Percentiles rank a stretch among this genome's conserved stretches.
Conservation (phyloP, 352 stramenopile species). For the Peronospora tabacina region DNA sequence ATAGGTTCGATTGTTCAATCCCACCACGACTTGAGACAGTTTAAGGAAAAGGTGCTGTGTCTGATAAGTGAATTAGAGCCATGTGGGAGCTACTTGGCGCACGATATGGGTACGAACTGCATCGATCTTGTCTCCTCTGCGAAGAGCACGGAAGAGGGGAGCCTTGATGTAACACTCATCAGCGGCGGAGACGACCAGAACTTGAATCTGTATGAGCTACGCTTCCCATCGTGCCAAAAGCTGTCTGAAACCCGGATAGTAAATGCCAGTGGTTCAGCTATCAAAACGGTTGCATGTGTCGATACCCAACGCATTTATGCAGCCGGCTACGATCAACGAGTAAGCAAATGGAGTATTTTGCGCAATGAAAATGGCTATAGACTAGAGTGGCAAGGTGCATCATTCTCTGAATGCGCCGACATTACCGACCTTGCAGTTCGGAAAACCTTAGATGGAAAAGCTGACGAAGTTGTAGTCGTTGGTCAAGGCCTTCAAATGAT, state of each 20-base stretch:
- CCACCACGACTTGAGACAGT: conserved; percentile 3
- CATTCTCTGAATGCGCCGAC: conserved; percentile 74
- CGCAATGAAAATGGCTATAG: conserved; percentile 1
- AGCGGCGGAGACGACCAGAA: conserved; percentile 81
- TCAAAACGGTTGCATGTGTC: conserved; percentile 56
- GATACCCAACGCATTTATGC: conserved; percentile 37
- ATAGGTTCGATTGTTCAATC: conserved; percentile 14
- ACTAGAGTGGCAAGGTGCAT: conserved; percentile 48
- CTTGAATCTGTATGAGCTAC: conserved; percentile 40
- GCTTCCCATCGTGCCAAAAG: conserved; percentile 28
- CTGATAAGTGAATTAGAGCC: conserved; percentile 30
- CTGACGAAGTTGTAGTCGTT: conserved; percentile 49
- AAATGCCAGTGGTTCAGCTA: conserved; percentile 76
- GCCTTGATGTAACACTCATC: conserved; percentile 45
- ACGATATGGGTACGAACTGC: conserved; percentile 83
- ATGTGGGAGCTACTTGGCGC: conserved; percentile 52
- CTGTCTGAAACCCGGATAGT: conserved; percentile 27
- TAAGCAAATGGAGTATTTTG: conserved; percentile 57
- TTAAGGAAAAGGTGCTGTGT: conserved; percentile 20
- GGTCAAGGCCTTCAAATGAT: conserved; percentile 73
- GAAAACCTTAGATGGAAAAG: background rate
- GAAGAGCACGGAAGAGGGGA: conserved; percentile 9
- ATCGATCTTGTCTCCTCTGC: conserved; percentile 29
- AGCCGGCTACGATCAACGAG: conserved; percentile 80
- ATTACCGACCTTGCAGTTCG: conserved; percentile 59